Conservation (phyloP, 1,139 yeast species). For the Diutina pseudorugosa region DNA sequence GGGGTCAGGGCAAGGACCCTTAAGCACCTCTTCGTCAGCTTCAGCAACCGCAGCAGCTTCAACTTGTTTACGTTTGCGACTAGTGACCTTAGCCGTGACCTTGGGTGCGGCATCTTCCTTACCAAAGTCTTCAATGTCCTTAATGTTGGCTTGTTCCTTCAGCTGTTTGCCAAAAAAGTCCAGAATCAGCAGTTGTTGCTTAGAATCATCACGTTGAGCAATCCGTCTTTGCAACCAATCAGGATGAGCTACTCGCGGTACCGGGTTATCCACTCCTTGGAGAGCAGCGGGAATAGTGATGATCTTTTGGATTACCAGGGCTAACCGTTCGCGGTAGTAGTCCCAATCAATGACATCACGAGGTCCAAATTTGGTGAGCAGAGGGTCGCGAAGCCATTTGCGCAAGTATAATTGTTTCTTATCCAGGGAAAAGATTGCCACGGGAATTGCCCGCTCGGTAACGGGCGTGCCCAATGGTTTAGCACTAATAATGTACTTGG, state of each 20-base stretch:
- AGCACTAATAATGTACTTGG: conserved; percentile 84
- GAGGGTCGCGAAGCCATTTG: conserved; percentile 78
- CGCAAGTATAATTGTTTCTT: conserved; percentile 56
- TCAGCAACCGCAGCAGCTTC: conserved; percentile 9
- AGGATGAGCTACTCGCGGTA: conserved; percentile 89
- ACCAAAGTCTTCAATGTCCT: conserved; percentile 77
- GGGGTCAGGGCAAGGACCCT: conserved; percentile 57
- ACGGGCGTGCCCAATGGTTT: conserved; percentile 82
- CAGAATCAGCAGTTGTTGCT: conserved; percentile 57
- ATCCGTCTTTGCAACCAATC: conserved; percentile 77
- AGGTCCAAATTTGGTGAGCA: conserved; percentile 77
- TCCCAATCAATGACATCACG: conserved; percentile 87
- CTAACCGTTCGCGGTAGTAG: conserved; percentile 82
- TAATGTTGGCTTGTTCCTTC: conserved; percentile 21
- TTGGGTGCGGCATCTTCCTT: conserved; percentile 16
- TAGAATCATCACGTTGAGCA: conserved; percentile 44
- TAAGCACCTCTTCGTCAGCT: conserved; percentile 20
- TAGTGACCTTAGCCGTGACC: conserved; percentile 37
- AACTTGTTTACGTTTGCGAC: conserved; percentile 24
- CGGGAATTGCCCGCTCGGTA: conserved; percentile 94
- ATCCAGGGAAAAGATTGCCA: conserved; percentile 84
- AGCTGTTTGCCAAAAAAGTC: conserved; percentile 40
- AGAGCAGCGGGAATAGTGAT: conserved; percentile 96
- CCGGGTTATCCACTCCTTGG: conserved; percentile 85
- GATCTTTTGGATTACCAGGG: conserved; percentile 88